A percentile compares a stretch with the other conserved stretches of the same genome.
Conservation (phyloP, 441 rosid genomes). For the Mallotus japonicus region DNA sequence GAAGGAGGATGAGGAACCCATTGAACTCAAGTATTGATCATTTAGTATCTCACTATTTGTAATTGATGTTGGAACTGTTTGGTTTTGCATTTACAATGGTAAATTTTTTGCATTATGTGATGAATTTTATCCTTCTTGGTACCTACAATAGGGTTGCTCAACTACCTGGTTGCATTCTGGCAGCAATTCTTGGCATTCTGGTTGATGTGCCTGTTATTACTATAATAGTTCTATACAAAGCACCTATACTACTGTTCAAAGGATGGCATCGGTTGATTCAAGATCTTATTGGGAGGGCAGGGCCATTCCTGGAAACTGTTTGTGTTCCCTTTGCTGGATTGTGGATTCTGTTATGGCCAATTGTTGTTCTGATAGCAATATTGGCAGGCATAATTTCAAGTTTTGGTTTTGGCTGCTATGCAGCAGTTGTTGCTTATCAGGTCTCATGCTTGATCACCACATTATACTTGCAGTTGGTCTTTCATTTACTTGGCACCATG, state of each 20-base stretch:
- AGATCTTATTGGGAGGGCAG: conserved; percentile 31
- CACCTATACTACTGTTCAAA: conserved; percentile 25
- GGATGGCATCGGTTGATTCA: conserved; percentile 29
- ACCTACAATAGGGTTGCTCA: conserved; percentile 11
- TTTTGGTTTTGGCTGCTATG: conserved; percentile 27
- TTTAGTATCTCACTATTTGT: not conserved
- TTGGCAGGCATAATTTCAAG: conserved; percentile 22
- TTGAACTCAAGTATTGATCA: conserved; percentile 21
- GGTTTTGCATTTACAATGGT: not conserved
- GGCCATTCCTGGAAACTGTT: conserved; percentile 35
- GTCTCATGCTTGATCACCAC: conserved; percentile 5
- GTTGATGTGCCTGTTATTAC: conserved; percentile 27
- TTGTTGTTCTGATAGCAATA: conserved; percentile 23
- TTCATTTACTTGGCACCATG: not conserved
- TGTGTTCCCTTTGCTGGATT: conserved; percentile 36
- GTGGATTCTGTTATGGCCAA: conserved; percentile 34
- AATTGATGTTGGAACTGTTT: not conserved
- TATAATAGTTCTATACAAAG: conserved; percentile 23
- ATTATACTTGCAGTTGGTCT: not conserved
- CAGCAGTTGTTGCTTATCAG: conserved; percentile 33
- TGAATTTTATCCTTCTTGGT: not conserved
- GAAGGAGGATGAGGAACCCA: conserved; percentile 26
- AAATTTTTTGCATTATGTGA: not conserved
- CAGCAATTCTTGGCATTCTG: conserved; percentile 22
- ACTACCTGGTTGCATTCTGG: conserved; percentile 27